Percentiles rank a stretch among this genome's conserved stretches.
phyloP scores from a whole-genome alignment of 2,329 filamentous ascomycete genomes.

The Phialophora macrospora region DNA sequence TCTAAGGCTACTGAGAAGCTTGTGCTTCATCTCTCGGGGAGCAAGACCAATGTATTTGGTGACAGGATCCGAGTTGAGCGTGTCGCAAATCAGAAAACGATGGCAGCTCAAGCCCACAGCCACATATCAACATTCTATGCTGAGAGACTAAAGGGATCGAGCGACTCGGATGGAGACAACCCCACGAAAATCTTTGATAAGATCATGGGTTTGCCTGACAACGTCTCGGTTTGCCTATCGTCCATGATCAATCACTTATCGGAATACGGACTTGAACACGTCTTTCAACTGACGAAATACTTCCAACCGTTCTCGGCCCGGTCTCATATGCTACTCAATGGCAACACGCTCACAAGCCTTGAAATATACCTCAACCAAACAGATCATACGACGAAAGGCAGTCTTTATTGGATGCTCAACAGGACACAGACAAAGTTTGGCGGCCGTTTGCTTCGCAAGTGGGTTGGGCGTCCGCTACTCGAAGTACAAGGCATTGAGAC shows the following conservation, averaged over 20 bases:
- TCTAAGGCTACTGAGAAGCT: conserved; percentile 92
- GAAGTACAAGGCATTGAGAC: conserved; percentile 75
- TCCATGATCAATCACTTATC: conserved; percentile 93
- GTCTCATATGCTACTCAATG: conserved; percentile 94
- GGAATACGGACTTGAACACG: conserved; percentile 91
- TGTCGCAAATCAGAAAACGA: conserved; percentile 74
- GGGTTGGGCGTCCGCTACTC: conserved; percentile 89
- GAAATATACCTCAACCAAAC: conserved; percentile 97
- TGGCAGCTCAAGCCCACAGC: conserved; percentile 81
- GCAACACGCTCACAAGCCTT: conserved; percentile 89
- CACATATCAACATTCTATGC: conserved; percentile 95
- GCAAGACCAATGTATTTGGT: conserved; percentile 88
- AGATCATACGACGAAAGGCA: conserved; percentile 81
- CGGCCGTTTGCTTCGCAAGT: conserved; percentile 84
- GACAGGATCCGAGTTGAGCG: conserved; percentile 87
- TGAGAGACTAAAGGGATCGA: conserved; percentile 71
- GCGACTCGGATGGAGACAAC: conserved; percentile 57
- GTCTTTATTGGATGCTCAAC: conserved; percentile 93
- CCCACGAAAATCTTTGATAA: conserved; percentile 76
- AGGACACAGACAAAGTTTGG: conserved; percentile 90
- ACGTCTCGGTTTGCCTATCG: conserved; percentile 88
- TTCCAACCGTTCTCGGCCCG: conserved; percentile 94
- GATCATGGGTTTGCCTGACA: conserved; percentile 80
- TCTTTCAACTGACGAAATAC: conserved; percentile 95
- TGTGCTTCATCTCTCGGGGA: conserved; percentile 84